These are phyloP conservation scores for Beauveria medogensis DNA, from an alignment of 2,329 filamentous ascomycete species.

Conservation along the genomic window DNA sequence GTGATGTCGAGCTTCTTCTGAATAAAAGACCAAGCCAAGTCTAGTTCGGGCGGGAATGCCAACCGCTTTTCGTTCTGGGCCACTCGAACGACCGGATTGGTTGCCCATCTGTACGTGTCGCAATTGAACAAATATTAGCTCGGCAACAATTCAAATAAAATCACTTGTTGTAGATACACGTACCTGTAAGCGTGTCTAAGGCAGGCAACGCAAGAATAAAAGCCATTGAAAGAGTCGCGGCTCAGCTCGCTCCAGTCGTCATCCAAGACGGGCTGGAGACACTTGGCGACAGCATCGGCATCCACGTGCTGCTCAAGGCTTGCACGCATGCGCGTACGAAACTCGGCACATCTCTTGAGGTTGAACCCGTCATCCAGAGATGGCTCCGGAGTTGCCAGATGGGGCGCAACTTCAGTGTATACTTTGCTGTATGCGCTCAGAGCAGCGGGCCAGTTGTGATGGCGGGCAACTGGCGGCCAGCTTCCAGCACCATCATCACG, in stretches of 20 bases:
- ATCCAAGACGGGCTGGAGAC: background rate
- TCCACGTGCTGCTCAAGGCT: background rate
- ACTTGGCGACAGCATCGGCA: background rate
- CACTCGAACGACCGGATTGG: background rate
- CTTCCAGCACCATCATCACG: background rate
- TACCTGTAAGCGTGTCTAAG: background rate
- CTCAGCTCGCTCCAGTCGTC: background rate
- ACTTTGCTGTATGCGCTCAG: background rate
- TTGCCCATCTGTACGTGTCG: background rate
- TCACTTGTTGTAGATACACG: no score
- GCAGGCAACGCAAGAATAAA: constrained; percentile 1
- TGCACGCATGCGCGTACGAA: background rate
- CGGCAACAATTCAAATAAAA: no score
- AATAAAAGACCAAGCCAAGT: background rate
- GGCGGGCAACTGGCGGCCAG: background rate
- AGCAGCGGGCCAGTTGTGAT: background rate
- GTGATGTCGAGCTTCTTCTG: background rate
- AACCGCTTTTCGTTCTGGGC: constrained; percentile 1
- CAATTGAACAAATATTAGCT: background rate
- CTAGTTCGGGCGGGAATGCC: background rate
- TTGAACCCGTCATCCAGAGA: background rate
- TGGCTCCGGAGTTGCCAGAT: background rate
- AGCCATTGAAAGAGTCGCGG: constrained; percentile 4
- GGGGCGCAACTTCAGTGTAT: background rate
- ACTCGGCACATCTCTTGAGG: background rate